These are phyloP conservation scores for Alloteropsis semialata DNA, from an alignment of 176 grass and related monocot genomes.

Conservation along the genomic window DNA sequence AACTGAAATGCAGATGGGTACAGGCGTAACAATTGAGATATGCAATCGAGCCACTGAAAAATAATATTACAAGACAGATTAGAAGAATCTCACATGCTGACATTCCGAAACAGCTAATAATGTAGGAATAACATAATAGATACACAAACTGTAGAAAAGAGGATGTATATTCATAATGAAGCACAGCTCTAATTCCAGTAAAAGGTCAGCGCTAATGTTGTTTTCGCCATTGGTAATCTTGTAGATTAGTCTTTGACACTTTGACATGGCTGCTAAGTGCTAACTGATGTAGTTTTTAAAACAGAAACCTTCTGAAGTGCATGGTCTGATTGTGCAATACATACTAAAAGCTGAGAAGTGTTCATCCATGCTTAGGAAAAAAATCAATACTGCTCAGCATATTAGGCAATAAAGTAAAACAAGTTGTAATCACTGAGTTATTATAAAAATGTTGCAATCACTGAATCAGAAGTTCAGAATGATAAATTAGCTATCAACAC, in stretches of 20 bases:
- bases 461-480: not conserved
- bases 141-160: not conserved
- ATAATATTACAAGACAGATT: conserved; percentile 14
- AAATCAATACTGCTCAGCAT: conserved; percentile 20
- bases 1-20: conserved; percentile 97
- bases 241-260: not conserved
- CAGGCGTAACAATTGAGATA: conserved; percentile 83
- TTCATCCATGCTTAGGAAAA: not conserved
- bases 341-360: conserved; percentile 2
- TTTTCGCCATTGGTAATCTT: not conserved
- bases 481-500: conserved; percentile 3
- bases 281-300: conserved; percentile 13
- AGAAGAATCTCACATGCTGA: conserved; percentile 10
- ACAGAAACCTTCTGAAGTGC: not conserved
- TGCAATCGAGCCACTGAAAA: conserved; percentile 95
- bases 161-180: not conserved
- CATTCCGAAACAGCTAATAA: conserved; percentile 15
- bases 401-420: not conserved
- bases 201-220: not conserved
- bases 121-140: not conserved
- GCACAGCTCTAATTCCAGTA: not conserved
- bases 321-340: conserved; percentile 1
- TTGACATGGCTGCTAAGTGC: not conserved
- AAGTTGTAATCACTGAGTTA: not conserved
- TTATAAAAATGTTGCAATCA: no score